Conservation (phyloP, 331 rosid genomes). For the Rhamnella rubrinervis region DNA sequence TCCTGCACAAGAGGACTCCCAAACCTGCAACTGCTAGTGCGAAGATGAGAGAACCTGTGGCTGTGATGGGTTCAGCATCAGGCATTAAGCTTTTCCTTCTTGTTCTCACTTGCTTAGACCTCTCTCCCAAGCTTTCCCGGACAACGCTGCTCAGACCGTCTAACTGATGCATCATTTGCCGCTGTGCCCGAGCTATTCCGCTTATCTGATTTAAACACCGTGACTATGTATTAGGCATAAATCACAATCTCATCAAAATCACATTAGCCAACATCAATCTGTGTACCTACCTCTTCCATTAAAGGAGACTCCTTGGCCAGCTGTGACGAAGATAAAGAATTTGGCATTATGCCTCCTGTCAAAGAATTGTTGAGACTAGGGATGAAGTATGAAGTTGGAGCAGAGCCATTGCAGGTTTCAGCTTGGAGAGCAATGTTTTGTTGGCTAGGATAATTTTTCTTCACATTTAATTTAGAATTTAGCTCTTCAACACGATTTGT, state of each 20-base stretch:
- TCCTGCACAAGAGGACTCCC: conserved; percentile 66
- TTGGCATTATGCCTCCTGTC: conserved; percentile 61
- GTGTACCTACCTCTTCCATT: conserved; percentile 67
- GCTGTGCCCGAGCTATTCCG: conserved; percentile 61
- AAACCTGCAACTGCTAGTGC: conserved; percentile 65
- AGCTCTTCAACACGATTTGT: conserved; percentile 81
- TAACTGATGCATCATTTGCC: conserved; percentile 78
- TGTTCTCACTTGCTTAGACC: conserved; percentile 46
- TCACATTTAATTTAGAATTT: conserved; percentile 61
- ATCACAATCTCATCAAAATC: neutral
- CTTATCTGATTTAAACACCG: conserved; percentile 45
- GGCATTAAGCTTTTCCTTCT: conserved; percentile 40
- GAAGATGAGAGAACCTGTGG: conserved; percentile 38
- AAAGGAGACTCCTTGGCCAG: conserved; percentile 66
- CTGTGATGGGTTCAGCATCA: conserved; percentile 32
- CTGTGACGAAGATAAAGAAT: conserved; percentile 75
- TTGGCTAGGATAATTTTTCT: conserved; percentile 64
- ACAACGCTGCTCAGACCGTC: conserved; percentile 73
- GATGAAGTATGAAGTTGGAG: conserved; percentile 73
- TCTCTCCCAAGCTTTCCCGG: conserved; percentile 48
- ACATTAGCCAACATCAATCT: neutral
- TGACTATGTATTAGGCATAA: too few species aligned
- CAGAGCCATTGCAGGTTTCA: conserved; percentile 81
- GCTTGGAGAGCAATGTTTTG: conserved; percentile 71
- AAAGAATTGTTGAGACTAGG: conserved; percentile 59